Evolutionary conservation across 2,329 filamentous ascomycete species (phyloP).

Genomic region (Paecilomyces niveus): DNA sequence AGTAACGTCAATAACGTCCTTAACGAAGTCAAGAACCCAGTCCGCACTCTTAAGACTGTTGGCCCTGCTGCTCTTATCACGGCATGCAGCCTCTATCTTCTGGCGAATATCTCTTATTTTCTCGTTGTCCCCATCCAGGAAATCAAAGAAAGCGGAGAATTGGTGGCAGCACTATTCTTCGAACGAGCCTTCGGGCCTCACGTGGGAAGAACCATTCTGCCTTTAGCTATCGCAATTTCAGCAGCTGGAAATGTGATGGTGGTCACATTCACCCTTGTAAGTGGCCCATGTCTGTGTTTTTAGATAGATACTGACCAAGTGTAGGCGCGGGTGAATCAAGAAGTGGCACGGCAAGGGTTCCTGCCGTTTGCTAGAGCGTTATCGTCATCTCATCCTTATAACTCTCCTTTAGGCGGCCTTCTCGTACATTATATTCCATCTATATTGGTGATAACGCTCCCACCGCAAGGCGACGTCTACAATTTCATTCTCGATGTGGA

Average conservation of each 20-base stretch:
- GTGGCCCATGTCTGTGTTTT: constrained; percentile 13
- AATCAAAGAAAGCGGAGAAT: constrained; percentile 58
- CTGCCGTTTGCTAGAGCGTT: constrained; percentile 56
- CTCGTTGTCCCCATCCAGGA: constrained; percentile 61
- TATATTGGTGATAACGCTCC: constrained; percentile 57
- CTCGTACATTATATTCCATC: constrained; percentile 64
- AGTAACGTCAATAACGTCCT: constrained; percentile 64
- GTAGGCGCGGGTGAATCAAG: constrained; percentile 62
- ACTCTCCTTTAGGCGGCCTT: constrained; percentile 60
- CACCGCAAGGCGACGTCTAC: constrained; percentile 60
- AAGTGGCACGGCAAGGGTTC: constrained; percentile 65
- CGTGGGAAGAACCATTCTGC: constrained; percentile 52
- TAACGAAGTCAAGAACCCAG: constrained; percentile 63
- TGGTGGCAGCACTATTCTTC: constrained; percentile 63
- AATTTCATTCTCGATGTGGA: constrained; percentile 68
- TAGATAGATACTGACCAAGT: neutral
- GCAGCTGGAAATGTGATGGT: constrained; percentile 68
- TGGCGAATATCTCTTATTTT: constrained; percentile 59
- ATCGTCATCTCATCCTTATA: constrained; percentile 60
- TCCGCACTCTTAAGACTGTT: constrained; percentile 58
- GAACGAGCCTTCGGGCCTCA: constrained; percentile 54
- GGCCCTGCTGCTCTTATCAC: constrained; percentile 54
- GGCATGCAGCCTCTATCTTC: constrained; percentile 57
- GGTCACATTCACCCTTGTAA: constrained; percentile 60
- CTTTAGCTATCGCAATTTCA: constrained; percentile 59